phyloP scores from a whole-genome alignment of 139 green algal genomes.

The Zygnema circumcarinatum region DNA sequence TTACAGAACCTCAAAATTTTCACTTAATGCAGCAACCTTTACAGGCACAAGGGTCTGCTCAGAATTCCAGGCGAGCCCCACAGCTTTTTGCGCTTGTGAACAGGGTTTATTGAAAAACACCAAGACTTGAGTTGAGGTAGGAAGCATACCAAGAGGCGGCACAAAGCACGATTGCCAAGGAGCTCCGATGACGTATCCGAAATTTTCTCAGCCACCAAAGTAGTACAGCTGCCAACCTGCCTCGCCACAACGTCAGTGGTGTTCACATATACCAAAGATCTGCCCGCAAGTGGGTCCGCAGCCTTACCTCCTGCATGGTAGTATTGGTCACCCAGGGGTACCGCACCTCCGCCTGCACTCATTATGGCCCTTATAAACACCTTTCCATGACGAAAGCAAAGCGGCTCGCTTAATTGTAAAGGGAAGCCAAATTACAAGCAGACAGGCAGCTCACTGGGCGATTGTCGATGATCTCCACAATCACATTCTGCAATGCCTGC shows the following conservation, averaged over 20 bases:
- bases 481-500: background rate
- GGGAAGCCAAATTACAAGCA: no score
- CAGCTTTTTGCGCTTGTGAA: no score
- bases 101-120: no score
- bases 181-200: constrained; percentile 21
- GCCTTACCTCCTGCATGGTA: constrained; percentile 28
- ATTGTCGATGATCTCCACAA: constrained; percentile 41
- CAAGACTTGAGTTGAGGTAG: no score
- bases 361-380: background rate
- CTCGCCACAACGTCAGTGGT: background rate
- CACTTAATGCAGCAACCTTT: no score
- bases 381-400: background rate
- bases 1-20: no score
- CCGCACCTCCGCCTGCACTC: constrained; percentile 11
- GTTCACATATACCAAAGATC: background rate
- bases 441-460: background rate
- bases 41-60: no score
- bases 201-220: constrained; percentile 40
- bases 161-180: constrained; percentile 15
- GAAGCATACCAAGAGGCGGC: constrained; percentile 20
- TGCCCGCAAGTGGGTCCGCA: background rate
- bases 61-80: no score
- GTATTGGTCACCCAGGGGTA: constrained; percentile 22
- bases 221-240: constrained; percentile 45
- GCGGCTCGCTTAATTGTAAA: no score